Percentiles rank a stretch among this genome's conserved stretches.
Evolutionary conservation across 805 yeast species (phyloP).

Genomic region (Torulaspora gathmanii): DNA sequence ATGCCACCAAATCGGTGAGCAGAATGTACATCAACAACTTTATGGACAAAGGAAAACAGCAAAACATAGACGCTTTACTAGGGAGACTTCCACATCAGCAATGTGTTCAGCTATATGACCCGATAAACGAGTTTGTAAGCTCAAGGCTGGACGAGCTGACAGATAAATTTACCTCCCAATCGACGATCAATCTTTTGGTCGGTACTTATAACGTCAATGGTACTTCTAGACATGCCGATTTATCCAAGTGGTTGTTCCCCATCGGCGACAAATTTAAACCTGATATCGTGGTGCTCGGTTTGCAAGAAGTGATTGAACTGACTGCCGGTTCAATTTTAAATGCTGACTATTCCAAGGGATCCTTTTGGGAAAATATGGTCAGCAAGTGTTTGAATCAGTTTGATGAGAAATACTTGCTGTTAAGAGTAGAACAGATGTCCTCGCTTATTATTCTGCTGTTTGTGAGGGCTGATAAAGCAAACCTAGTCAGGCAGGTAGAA

Average conservation of each 20-base stretch:
- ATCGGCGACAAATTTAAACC: slow-evolving; percentile 53
- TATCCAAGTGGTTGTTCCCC: slow-evolving; percentile 79
- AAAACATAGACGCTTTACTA: slow-evolving; percentile 77
- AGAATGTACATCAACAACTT: slow-evolving; percentile 94
- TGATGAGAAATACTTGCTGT: slow-evolving; percentile 52
- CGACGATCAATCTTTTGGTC: slow-evolving; percentile 59
- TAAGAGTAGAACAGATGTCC: slow-evolving; percentile 72
- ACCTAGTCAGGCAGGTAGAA: slow-evolving; percentile 71
- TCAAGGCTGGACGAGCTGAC: slow-evolving; percentile 46
- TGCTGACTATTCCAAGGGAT: slow-evolving; percentile 74
- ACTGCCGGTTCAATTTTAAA: slow-evolving; percentile 86
- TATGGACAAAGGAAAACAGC: slow-evolving; percentile 85
- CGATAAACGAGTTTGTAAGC: slow-evolving; percentile 78
- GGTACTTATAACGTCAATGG: slow-evolving; percentile 93
- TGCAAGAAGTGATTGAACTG: slow-evolving; percentile 91
- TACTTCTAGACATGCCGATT: slow-evolving; percentile 49
- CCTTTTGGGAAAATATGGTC: slow-evolving; percentile 73
- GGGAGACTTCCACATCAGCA: slow-evolving; percentile 73
- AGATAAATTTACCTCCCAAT: slow-evolving; percentile 53
- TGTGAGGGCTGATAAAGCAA: slow-evolving; percentile 47
- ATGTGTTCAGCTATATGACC: slow-evolving; percentile 77
- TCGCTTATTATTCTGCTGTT: slow-evolving; percentile 62
- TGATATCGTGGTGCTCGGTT: slow-evolving; percentile 81
- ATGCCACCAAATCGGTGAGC: slow-evolving; percentile 92
- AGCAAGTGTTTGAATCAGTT: slow-evolving; percentile 55